Percentiles rank a stretch among this genome's conserved stretches.
These are phyloP conservation scores for Saccharomyces paradoxus DNA, from an alignment of 805 yeast species.

Conservation along the genomic window DNA sequence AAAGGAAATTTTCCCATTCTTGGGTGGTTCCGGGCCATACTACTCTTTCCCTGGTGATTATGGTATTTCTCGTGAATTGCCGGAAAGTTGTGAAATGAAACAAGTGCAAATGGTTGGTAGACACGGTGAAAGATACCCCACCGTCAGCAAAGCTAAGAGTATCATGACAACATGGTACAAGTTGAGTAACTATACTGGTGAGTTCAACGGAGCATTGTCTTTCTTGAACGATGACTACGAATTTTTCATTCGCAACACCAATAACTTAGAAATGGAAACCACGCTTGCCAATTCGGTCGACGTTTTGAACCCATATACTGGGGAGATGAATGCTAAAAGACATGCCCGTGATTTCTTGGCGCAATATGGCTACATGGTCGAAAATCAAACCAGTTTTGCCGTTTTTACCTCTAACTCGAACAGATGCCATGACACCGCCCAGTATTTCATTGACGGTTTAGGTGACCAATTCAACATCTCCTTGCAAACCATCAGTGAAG, in stretches of 20 bases:
- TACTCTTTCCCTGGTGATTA: conserved; percentile 40
- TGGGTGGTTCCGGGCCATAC: conserved; percentile 55
- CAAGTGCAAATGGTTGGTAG: conserved; percentile 68
- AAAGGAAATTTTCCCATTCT: conserved; percentile 36
- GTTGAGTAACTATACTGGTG: conserved; percentile 21
- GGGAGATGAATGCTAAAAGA: conserved; percentile 36
- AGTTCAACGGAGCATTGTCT: conserved; percentile 41
- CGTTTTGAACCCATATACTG: conserved; percentile 35
- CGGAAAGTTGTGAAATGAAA: conserved; percentile 44
- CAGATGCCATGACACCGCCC: conserved; percentile 42
- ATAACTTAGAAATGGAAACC: conserved; percentile 21
- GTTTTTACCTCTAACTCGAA: conserved; percentile 42
- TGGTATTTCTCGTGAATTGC: conserved; percentile 43
- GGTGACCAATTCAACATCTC: conserved; percentile 21
- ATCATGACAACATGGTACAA: conserved; percentile 26
- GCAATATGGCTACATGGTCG: conserved; percentile 37
- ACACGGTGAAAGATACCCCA: conserved; percentile 75
- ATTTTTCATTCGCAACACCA: conserved; percentile 32
- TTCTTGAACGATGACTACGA: conserved; percentile 42
- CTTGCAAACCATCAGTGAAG: conserved; percentile 36
- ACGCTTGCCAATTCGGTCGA: conserved; percentile 22
- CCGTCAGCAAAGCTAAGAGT: conserved; percentile 34
- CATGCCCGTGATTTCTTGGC: conserved; percentile 40
- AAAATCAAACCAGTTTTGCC: conserved; percentile 32
- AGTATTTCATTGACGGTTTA: conserved; percentile 18